Evolutionary conservation across 1,284 basidiomycete genomes (phyloP).

Genomic region (Ganoderma meredithae): DNA sequence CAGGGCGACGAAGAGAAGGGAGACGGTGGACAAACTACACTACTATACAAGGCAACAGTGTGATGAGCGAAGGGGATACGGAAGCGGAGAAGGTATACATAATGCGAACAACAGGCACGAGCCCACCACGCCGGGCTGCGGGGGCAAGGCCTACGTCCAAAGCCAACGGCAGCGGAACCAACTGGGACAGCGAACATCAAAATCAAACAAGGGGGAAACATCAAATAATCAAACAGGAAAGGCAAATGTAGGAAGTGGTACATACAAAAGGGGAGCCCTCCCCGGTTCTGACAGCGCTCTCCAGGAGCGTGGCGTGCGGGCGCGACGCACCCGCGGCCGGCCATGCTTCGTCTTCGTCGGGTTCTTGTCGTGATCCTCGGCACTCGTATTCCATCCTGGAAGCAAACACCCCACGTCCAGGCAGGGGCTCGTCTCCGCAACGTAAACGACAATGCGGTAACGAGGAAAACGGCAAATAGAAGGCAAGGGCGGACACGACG

Average conservation of each 20-base stretch:
- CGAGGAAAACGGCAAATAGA: background rate
- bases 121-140: slow-evolving; percentile 2
- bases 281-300: background rate
- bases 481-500: background rate
- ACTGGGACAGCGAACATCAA: background rate
- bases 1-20: slow-evolving; percentile 3
- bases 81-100: slow-evolving; percentile 7
- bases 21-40: background rate
- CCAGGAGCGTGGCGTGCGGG: slow-evolving; percentile 3
- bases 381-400: background rate
- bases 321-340: slow-evolving; percentile 5
- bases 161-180: slow-evolving; percentile 10
- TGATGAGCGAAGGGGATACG: background rate
- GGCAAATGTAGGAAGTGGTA: background rate
- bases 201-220: background rate
- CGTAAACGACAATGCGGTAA: background rate
- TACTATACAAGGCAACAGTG: slow-evolving; percentile 15
- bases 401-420: background rate
- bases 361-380: slow-evolving; percentile 9
- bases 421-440: background rate
- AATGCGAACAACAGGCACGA: slow-evolving; percentile 14
- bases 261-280: slow-evolving; percentile 8
- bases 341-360: slow-evolving; percentile 3
- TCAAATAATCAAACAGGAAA: slow-evolving; percentile 4
- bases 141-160: background rate